Evolutionary conservation across 495 filamentous ascomycete genomes (phyloP).

Genomic region (Opeltia flavorubescens): DNA sequence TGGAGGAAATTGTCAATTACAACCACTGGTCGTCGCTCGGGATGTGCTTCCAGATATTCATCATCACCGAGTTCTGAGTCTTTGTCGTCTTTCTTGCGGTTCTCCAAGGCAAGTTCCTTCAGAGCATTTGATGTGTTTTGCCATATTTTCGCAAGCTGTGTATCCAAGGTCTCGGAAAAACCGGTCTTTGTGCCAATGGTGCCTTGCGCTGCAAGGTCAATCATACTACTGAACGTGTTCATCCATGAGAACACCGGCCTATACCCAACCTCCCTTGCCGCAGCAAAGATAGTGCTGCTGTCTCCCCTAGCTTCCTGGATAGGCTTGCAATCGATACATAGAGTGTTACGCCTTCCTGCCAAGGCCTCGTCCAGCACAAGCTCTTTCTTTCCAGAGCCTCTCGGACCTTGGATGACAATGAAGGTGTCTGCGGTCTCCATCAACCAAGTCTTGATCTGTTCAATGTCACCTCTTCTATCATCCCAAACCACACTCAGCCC

Average conservation of each 20-base stretch:
- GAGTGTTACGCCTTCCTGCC: slow-evolving; percentile 56
- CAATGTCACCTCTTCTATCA: slow-evolving; percentile 66
- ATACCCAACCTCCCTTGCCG: slow-evolving; percentile 79
- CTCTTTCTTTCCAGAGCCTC: slow-evolving; percentile 82
- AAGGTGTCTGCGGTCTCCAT: slow-evolving; percentile 81
- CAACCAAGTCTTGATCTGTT: slow-evolving; percentile 72
- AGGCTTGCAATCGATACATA: slow-evolving; percentile 90
- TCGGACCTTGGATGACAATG: slow-evolving; percentile 83
- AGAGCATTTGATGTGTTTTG: slow-evolving; percentile 74
- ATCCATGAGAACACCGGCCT: slow-evolving; percentile 90
- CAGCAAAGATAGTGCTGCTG: slow-evolving; percentile 67
- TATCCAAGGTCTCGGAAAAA: slow-evolving; percentile 87
- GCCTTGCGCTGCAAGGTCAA: slow-evolving; percentile 85
- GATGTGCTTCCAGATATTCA: slow-evolving; percentile 83
- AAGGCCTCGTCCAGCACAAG: slow-evolving; percentile 75
- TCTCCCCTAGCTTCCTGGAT: slow-evolving; percentile 88
- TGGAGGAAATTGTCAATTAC: slow-evolving; percentile 93
- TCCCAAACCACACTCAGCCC: slow-evolving; percentile 75
- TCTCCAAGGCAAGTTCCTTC: slow-evolving; percentile 56
- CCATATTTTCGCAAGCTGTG: slow-evolving; percentile 81
- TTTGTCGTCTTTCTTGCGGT: slow-evolving; percentile 53
- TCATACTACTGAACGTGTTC: slow-evolving; percentile 81
- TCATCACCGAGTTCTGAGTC: slow-evolving; percentile 65
- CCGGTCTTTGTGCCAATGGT: slow-evolving; percentile 90
- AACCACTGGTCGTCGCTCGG: slow-evolving; percentile 69